Evolutionary conservation across 2,329 filamentous ascomycete genomes (phyloP).

Genomic region (Xylariaceae sp.): DNA sequence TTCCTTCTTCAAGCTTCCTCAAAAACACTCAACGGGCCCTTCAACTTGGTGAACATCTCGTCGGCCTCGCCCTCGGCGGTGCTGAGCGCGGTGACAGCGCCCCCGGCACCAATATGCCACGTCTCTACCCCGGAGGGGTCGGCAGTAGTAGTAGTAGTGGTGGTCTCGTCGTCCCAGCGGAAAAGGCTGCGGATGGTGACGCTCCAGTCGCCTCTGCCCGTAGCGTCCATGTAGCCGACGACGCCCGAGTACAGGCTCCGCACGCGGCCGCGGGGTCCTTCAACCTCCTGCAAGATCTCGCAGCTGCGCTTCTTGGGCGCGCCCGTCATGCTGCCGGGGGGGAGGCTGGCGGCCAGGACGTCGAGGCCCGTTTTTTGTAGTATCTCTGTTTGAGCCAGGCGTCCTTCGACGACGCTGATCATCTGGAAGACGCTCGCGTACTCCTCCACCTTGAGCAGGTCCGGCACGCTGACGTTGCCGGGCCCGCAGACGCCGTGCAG

Average conservation of each 20-base stretch:
- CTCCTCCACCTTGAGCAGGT: constrained; percentile 82
- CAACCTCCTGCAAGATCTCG: constrained; percentile 68
- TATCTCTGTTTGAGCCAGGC: constrained; percentile 32
- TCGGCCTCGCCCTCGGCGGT: constrained; percentile 76
- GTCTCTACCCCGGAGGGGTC: constrained; percentile 38
- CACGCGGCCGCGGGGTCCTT: constrained; percentile 45
- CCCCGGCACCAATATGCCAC: constrained; percentile 86
- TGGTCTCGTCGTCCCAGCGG: constrained; percentile 58
- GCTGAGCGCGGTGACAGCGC: constrained; percentile 82
- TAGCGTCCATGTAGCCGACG: constrained; percentile 82
- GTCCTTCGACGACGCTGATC: constrained; percentile 78
- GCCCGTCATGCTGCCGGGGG: constrained; percentile 93
- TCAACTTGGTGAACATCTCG: constrained; percentile 71
- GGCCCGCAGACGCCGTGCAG: constrained; percentile 77
- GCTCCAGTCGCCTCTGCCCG: constrained; percentile 82
- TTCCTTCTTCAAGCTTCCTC: constrained; percentile 26
- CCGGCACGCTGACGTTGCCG: constrained; percentile 65
- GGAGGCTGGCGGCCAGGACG: constrained; percentile 70
- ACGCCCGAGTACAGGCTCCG: constrained; percentile 83
- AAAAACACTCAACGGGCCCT: constrained; percentile 50
- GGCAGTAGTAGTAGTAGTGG: neutral
- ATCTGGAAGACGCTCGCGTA: constrained; percentile 90
- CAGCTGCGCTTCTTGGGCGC: constrained; percentile 92
- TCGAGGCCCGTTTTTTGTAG: constrained; percentile 55
- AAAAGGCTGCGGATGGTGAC: constrained; percentile 85